phyloP scores from a whole-genome alignment of 805 yeast species.

The Saccharomyces kudriavzevii region DNA sequence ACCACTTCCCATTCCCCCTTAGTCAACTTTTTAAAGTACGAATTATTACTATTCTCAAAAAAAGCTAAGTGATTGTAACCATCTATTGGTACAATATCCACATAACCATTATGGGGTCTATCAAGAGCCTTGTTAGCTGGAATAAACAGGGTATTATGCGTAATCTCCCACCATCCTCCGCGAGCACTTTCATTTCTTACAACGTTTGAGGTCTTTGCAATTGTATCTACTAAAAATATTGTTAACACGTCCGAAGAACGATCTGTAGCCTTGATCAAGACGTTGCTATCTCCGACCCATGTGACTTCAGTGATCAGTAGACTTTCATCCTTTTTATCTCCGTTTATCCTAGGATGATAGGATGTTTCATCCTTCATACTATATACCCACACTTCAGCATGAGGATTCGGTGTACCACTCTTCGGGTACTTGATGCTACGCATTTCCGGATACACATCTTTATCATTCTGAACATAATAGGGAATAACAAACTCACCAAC shows the following conservation, averaged over 20 bases:
- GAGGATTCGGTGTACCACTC: conserved; percentile 72
- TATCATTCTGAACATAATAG: conserved; percentile 54
- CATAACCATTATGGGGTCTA: conserved; percentile 57
- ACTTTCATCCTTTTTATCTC: conserved; percentile 32
- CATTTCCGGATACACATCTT: conserved; percentile 52
- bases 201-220: conserved; percentile 28
- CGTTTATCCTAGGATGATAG: conserved; percentile 37
- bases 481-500: conserved; percentile 72
- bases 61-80: conserved; percentile 75
- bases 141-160: conserved; percentile 51
- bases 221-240: conserved; percentile 46
- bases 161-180: conserved; percentile 72
- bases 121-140: conserved; percentile 41
- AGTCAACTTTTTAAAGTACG: conserved; percentile 53
- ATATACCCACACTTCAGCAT: conserved; percentile 46
- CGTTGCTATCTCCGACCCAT: conserved; percentile 54
- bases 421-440: conserved; percentile 70
- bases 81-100: conserved; percentile 62
- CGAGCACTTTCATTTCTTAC: conserved; percentile 43
- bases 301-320: conserved; percentile 56
- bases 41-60: conserved; percentile 59
- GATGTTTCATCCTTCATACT: conserved; percentile 27
- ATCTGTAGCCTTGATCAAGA: conserved; percentile 52
- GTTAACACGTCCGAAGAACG: conserved; percentile 61
- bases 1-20: conserved; percentile 89